Evolutionary conservation across 1,284 basidiomycete genomes (phyloP).

Genomic region (Paramarasmius palmivorus): DNA sequence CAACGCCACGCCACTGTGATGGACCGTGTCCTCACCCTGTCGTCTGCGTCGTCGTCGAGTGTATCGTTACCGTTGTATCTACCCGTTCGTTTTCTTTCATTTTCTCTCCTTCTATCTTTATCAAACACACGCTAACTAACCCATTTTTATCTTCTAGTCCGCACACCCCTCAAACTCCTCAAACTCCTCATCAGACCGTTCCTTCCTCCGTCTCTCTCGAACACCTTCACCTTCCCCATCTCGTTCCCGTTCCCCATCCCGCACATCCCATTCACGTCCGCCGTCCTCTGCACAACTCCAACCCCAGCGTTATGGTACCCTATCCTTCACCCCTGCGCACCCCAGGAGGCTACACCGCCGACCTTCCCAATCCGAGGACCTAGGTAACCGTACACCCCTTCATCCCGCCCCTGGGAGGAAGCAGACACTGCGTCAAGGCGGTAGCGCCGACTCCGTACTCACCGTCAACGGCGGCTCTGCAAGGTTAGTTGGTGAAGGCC

Average conservation of each 20-base stretch:
- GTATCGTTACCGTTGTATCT: background rate
- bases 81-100: conserved; percentile 10
- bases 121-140: background rate
- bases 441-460: too few relatives aligned
- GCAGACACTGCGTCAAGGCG: conserved; percentile 36
- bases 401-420: conserved; percentile 35
- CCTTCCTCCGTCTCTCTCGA: too few relatives aligned
- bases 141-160: background rate
- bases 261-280: background rate
- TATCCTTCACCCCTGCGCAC: background rate
- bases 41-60: too few relatives aligned
- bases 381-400: conserved; percentile 24
- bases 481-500: conserved; percentile 66
- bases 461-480: conserved; percentile 45
- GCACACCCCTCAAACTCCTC: too few relatives aligned
- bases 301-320: background rate
- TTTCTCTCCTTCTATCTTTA: background rate
- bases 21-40: background rate
- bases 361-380: background rate
- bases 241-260: too few relatives aligned
- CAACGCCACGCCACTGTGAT: background rate
- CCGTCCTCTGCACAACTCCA: background rate
- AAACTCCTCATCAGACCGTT: too few relatives aligned
- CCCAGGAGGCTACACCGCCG: background rate
- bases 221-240: too few relatives aligned